A percentile compares a stretch with the other conserved stretches of the same genome.
These are phyloP conservation scores for Chaetomium sp. DNA, from an alignment of 2,329 filamentous ascomycete species.

Conservation along the genomic window DNA sequence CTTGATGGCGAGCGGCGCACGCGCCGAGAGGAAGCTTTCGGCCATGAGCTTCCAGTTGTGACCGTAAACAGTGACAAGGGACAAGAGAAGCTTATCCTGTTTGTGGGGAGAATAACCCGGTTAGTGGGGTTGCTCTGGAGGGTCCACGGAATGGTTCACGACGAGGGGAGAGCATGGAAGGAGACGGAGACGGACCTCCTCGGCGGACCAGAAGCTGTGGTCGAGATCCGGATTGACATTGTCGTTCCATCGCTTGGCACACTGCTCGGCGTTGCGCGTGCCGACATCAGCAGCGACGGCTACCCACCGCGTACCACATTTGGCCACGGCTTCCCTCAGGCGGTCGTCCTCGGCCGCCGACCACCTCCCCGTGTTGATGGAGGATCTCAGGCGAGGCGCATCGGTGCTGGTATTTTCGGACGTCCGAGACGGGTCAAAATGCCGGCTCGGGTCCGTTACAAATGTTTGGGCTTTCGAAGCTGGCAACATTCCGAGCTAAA, in stretches of 20 bases:
- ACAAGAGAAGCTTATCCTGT: neutral
- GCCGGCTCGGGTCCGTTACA: neutral
- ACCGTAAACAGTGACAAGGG: neutral
- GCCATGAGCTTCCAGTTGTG: conserved; percentile 3
- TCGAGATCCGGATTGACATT: conserved; percentile 1
- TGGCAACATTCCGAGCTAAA: neutral
- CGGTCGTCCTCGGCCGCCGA: neutral
- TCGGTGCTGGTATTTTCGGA: neutral
- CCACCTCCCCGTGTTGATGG: neutral
- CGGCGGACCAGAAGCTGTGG: neutral
- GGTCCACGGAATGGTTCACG: no score
- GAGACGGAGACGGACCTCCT: neutral
- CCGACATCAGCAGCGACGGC: neutral
- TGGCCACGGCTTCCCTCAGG: neutral
- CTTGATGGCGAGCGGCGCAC: conserved; percentile 4
- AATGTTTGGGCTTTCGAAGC: neutral
- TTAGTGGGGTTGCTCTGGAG: neutral
- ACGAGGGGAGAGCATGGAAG: neutral
- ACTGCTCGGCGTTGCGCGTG: conserved; percentile 1
- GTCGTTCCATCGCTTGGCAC: conserved; percentile 6
- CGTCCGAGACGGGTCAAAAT: neutral
- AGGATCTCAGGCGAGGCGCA: neutral
- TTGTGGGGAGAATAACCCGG: neutral
- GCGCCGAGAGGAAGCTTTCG: neutral
- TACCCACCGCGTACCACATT: neutral